Conservation (phyloP, 106 monocot genomes). For the Acorus gramineus region DNA sequence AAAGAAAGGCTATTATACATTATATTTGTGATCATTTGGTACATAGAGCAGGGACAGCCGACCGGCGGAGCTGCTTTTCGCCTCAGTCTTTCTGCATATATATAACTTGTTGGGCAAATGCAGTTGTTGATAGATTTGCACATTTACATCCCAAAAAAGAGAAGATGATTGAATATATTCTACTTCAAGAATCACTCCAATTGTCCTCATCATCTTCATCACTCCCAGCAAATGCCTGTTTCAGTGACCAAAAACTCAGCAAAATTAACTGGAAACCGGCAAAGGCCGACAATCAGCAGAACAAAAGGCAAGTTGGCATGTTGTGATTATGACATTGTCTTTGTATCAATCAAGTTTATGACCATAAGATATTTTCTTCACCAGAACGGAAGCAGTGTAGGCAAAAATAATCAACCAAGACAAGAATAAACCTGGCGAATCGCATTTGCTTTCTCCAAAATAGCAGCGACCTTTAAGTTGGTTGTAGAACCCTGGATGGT, state of each 20-base stretch:
- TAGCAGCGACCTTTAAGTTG: slow-evolving; percentile 86
- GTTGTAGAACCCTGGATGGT: slow-evolving; percentile 49
- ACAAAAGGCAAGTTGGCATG: no score
- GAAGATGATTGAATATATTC: neutral
- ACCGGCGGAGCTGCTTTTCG: no score
- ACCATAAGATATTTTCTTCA: no score
- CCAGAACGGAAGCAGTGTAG: neutral
- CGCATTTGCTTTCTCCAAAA: slow-evolving; percentile 93
- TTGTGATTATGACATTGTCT: no score
- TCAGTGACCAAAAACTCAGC: neutral
- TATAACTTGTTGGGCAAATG: neutral
- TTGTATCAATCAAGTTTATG: no score
- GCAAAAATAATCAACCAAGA: neutral
- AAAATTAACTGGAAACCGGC: no score
- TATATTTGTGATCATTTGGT: no score
- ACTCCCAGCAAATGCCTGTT: slow-evolving; percentile 79
- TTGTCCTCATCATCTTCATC: slow-evolving; percentile 70
- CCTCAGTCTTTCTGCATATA: no score
- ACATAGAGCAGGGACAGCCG: no score
- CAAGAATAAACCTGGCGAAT: slow-evolving; percentile 56
- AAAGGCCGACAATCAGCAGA: no score
- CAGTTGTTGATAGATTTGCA: neutral
- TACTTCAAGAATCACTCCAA: slow-evolving; percentile 48
- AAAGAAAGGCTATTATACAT: no score
- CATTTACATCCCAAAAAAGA: neutral